phyloP scores from a whole-genome alignment of 73 alveolate genomes.

The Uronychia binucleata region DNA sequence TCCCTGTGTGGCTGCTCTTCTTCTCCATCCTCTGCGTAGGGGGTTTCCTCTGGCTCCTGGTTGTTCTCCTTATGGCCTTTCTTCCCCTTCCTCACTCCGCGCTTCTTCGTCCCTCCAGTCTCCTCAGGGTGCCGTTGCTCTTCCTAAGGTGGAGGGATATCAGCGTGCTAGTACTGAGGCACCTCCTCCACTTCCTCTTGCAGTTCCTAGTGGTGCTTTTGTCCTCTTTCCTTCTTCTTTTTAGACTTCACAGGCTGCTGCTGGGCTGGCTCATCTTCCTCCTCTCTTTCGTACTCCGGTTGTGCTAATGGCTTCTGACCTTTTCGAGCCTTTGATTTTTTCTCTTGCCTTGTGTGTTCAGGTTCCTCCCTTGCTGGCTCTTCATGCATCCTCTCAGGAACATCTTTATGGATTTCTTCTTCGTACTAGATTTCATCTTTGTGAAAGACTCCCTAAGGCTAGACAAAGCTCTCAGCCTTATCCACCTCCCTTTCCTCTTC shows the following conservation, averaged over 20 bases:
- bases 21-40: neutral
- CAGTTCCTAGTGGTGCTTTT: too few relatives aligned
- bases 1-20: neutral
- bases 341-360: too few relatives aligned
- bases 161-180: neutral
- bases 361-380: too few relatives aligned
- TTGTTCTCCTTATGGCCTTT: conserved; percentile 11
- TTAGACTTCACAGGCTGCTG: too few relatives aligned
- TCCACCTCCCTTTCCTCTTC: conserved; percentile 9
- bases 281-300: neutral
- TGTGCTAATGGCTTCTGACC: neutral
- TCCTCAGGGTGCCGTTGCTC: neutral
- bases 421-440: too few relatives aligned
- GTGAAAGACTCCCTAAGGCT: too few relatives aligned
- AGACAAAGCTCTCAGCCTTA: too few relatives aligned
- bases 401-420: too few relatives aligned
- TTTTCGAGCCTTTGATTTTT: conserved; percentile 5
- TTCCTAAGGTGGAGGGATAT: neutral
- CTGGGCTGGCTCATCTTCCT: too few relatives aligned
- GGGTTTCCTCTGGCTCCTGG: conserved; percentile 4
- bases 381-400: too few relatives aligned
- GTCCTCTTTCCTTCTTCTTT: too few relatives aligned
- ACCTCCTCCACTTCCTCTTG: neutral
- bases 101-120: neutral
- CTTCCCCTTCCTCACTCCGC: conserved; percentile 13